Percentiles rank a stretch among this genome's conserved stretches.
Evolutionary conservation across 2,329 filamentous ascomycete genomes (phyloP).

Genomic region (Knufia fluminis): DNA sequence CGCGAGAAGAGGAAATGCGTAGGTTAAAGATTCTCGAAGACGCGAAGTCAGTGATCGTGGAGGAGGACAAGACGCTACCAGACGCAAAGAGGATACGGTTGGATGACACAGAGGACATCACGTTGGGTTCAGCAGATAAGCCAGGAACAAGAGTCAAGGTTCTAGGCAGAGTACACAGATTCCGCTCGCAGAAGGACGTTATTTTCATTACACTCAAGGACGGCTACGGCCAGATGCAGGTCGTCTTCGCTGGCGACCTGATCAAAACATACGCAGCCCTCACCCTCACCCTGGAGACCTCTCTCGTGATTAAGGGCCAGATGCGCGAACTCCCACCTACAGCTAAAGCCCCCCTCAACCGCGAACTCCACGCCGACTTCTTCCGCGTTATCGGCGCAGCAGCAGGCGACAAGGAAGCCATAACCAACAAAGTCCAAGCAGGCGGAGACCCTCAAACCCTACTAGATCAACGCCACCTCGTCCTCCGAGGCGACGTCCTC

Average conservation of each 20-base stretch:
- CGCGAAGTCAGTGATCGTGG: slow-evolving; percentile 65
- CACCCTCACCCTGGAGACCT: slow-evolving; percentile 78
- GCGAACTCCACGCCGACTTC: slow-evolving; percentile 85
- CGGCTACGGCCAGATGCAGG: slow-evolving; percentile 78
- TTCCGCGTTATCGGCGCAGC: slow-evolving; percentile 71
- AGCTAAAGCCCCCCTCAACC: slow-evolving; percentile 68
- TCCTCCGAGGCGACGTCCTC: slow-evolving; percentile 72
- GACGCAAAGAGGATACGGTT: slow-evolving; percentile 67
- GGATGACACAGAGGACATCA: slow-evolving; percentile 55
- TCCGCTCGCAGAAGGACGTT: slow-evolving; percentile 72
- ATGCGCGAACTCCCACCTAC: slow-evolving; percentile 71
- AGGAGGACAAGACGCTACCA: slow-evolving; percentile 64
- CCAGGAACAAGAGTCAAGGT: slow-evolving; percentile 68
- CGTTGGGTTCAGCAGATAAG: slow-evolving; percentile 47
- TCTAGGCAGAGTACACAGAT: slow-evolving; percentile 70
- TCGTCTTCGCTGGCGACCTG: slow-evolving; percentile 69
- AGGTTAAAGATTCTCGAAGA: slow-evolving; percentile 66
- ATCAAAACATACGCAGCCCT: slow-evolving; percentile 88
- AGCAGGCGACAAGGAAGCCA: slow-evolving; percentile 78
- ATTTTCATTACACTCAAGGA: slow-evolving; percentile 81
- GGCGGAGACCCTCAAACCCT: slow-evolving; percentile 63
- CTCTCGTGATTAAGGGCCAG: slow-evolving; percentile 73
- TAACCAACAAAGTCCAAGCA: slow-evolving; percentile 69
- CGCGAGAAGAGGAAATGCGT: slow-evolving; percentile 64
- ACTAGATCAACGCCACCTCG: slow-evolving; percentile 74